phyloP scores from a whole-genome alignment of 768 basidiomycete genomes.

The Gymnopilus junonius region DNA sequence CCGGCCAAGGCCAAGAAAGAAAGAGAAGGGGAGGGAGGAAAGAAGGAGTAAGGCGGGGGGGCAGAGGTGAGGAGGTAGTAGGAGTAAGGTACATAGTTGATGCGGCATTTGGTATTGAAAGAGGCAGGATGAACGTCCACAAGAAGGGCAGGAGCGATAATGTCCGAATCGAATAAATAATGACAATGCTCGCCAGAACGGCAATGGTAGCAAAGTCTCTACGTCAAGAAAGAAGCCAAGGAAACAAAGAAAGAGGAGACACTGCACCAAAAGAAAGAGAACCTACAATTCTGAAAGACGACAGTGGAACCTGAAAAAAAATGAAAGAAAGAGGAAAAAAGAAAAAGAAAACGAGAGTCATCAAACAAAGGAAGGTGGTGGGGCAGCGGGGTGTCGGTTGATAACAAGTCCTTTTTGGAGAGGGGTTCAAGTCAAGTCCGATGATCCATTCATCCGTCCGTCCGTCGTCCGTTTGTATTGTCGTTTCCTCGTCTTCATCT shows the following conservation, averaged over 20 bases:
- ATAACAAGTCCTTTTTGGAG: background rate
- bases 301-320: too few relatives aligned
- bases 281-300: background rate
- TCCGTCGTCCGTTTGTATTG: background rate
- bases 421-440: background rate
- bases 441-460: background rate
- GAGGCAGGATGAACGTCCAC: background rate
- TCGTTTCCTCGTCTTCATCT: background rate
- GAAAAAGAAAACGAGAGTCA: conserved; percentile 6
- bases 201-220: background rate
- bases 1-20: background rate
- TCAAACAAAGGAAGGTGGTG: conserved; percentile 9
- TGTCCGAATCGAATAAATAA: conserved; percentile 5
- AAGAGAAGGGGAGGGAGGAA: background rate
- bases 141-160: too few relatives aligned
- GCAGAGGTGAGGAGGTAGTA: background rate
- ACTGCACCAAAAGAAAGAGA: background rate
- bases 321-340: background rate
- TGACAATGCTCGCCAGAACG: background rate
- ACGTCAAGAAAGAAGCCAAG: background rate
- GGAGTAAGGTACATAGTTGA: background rate
- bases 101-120: too few relatives aligned
- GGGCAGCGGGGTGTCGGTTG: background rate
- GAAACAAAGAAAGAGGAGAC: background rate
- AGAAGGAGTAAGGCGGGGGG: background rate